Base-by-base conservation (phyloP, 306 rosid genomes). In the Heteromeles arbutifolia region DNA sequence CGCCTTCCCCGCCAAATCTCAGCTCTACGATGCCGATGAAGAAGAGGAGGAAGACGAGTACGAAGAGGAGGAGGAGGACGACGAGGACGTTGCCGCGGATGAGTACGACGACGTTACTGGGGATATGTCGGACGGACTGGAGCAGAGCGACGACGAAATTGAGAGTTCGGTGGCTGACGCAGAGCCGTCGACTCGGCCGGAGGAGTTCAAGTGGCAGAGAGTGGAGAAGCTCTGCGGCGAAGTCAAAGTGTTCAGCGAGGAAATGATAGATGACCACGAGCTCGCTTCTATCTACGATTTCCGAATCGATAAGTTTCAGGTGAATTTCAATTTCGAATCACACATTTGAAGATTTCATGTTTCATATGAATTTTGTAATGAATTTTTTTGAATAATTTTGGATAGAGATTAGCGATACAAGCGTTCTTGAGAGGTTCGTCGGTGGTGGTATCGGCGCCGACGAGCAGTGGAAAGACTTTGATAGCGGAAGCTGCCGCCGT, bases 381-480 rank as follows among this genome's bases (percentile, higher is more conserved):
- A 2, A 0, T 13, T 19, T 34, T 18, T 28, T 69, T 26, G 63
- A 22, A 41, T 39, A 39, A 54, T 57, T 70, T 77, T 53, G 43
- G 70, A 44, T 74, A 95, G 97, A 81, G 98, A 63, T 87, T 86
- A 77, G 98, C 98, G 43, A 74, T 95, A 52, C 87, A 87, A 80
- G 98, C 97, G 64, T 89, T 95, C 86, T 80, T 95, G 73, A 87
- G 91, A 87, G 96, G 97, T 66, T 95, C 93, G 0, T 95, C 98
- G 65, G 96, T 92, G 62, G 98, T 95, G 84, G 97, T 95, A 70
- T 95, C 98, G 9, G 98, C 97, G 24, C 98, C 98, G 18, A 95
- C 98, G 26, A 92, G 98, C 81, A 90, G 98, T 61, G 98, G 98
- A 26, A 95, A 95, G 89, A 95, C 98, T 67, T 78, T 95, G 81